Percentiles rank a stretch among this genome's conserved stretches.
These are phyloP conservation scores for Gracilaria vermiculophylla DNA, from an alignment of 23 red algal genomes.

Conservation along the genomic window DNA sequence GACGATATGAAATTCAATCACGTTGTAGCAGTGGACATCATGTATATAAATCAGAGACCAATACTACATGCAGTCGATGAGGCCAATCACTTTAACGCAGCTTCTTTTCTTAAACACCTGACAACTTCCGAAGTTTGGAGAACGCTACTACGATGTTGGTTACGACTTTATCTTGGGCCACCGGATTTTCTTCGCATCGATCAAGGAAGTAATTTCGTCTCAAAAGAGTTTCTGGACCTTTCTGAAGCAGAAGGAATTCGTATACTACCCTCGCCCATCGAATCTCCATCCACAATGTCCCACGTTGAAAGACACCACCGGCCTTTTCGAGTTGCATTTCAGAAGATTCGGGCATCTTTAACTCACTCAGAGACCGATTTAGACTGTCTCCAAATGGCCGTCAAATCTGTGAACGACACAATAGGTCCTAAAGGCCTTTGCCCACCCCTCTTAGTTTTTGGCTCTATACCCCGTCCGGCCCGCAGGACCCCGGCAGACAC, in stretches of 20 bases:
- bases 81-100: background rate
- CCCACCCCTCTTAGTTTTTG: background rate
- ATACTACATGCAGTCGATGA: slow-evolving; percentile 38
- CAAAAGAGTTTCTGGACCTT: background rate
- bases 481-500: background rate
- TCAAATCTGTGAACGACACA: background rate
- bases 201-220: slow-evolving; percentile 6
- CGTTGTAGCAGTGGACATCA: background rate
- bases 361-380: background rate
- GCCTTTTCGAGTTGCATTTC: background rate
- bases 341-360: background rate
- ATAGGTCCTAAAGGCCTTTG: slow-evolving; percentile 23
- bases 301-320: slow-evolving; percentile 8
- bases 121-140: background rate
- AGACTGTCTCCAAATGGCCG: slow-evolving; percentile 19
- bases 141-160: background rate
- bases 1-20: slow-evolving; percentile 23
- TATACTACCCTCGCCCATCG: background rate
- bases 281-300: slow-evolving; percentile 1
- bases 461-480: background rate
- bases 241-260: background rate
- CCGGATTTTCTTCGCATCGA: slow-evolving; percentile 17
- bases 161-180: background rate
- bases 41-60: background rate
- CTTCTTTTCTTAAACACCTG: background rate